phyloP scores from a whole-genome alignment of 2,329 filamentous ascomycete species.

The Cylindrodendrum hubeiense region DNA sequence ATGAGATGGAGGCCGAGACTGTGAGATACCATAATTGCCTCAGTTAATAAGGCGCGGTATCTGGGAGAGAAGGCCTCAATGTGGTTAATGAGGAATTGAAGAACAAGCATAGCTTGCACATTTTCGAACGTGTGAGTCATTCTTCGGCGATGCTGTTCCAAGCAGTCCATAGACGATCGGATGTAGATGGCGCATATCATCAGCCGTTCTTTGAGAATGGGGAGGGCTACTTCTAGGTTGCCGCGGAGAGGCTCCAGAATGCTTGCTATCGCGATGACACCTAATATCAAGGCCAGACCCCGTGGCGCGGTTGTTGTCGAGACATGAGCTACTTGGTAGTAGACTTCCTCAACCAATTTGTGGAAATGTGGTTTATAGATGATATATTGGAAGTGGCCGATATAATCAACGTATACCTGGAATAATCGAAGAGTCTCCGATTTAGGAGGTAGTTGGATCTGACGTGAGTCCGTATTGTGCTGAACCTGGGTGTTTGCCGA shows the following conservation, averaged over 20 bases:
- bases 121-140: not conserved
- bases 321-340: not conserved
- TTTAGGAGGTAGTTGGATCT: not conserved
- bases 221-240: not conserved
- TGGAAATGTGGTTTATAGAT: not conserved
- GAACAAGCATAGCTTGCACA: not conserved
- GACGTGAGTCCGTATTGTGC: not conserved
- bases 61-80: not conserved
- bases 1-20: not conserved
- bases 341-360: not conserved
- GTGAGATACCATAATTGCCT: not conserved
- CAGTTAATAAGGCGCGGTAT: not conserved
- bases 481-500: not conserved
- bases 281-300: not conserved
- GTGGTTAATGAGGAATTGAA: not conserved
- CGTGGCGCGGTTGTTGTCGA: not conserved
- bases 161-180: not conserved
- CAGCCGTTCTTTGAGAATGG: not conserved
- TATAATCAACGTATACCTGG: not conserved
- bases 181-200: not conserved
- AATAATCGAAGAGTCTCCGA: not conserved
- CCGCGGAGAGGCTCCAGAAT: not conserved
- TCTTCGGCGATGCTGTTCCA: not conserved
- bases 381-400: not conserved
- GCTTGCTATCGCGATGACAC: not conserved